These are phyloP conservation scores for Cyberlindnera euphorbiae DNA, from an alignment of 805 yeast species.

Conservation along the genomic window DNA sequence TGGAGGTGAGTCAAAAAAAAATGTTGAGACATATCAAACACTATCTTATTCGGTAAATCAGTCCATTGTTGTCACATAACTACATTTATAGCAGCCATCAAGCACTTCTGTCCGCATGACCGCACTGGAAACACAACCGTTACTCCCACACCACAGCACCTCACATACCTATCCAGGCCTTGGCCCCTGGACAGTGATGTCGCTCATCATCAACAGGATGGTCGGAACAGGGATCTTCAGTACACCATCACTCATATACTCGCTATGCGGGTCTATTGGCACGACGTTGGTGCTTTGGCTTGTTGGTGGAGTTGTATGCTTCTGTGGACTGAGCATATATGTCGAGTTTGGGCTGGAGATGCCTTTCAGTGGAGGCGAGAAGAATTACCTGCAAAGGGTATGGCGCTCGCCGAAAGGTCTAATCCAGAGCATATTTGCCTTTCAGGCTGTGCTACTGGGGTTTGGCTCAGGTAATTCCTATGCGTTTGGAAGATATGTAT, in stretches of 20 bases:
- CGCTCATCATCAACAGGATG: slow-evolving; percentile 58
- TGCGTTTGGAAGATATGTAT: slow-evolving; percentile 59
- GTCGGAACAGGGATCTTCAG: slow-evolving; percentile 73
- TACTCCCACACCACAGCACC: slow-evolving; percentile 6
- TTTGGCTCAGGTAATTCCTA: slow-evolving; percentile 60
- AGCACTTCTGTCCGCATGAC: too few species aligned
- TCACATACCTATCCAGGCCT: slow-evolving; percentile 15
- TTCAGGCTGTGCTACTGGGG: slow-evolving; percentile 52
- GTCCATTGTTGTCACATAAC: too few species aligned
- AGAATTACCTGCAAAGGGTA: slow-evolving; percentile 58
- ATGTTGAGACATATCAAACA: too few species aligned
- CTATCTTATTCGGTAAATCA: too few species aligned
- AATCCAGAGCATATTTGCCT: slow-evolving; percentile 44
- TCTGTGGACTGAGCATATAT: slow-evolving; percentile 49
- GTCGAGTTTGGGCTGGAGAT: slow-evolving; percentile 62
- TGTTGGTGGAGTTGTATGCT: slow-evolving; percentile 58
- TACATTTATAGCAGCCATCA: too few species aligned
- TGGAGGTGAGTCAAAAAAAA: too few species aligned
- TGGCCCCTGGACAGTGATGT: slow-evolving; percentile 21
- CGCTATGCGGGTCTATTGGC: slow-evolving; percentile 56
- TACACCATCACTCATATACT: slow-evolving; percentile 59
- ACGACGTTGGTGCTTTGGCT: slow-evolving; percentile 52
- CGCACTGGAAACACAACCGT: slow-evolving; percentile 8
- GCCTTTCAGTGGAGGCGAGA: slow-evolving; percentile 66
- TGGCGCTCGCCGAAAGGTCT: slow-evolving; percentile 50